These are phyloP conservation scores for Eucalyptus sp. DNA, from an alignment of 345 rosid species.

Conservation along the genomic window DNA sequence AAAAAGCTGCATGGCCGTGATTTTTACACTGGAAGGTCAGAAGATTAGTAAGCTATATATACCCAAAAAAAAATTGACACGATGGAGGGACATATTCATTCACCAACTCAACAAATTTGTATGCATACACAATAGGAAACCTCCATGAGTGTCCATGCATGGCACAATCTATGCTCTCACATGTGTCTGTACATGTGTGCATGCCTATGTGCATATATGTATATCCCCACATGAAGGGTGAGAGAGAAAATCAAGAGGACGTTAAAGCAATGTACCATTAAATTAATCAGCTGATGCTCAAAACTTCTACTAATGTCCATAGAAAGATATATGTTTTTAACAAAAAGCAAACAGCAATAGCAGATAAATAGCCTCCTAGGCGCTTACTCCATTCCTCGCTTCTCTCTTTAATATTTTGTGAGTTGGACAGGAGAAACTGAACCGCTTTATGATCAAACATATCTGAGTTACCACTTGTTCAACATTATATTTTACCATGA, in stretches of 20 bases:
- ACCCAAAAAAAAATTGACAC: not conserved
- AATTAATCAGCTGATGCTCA: not conserved
- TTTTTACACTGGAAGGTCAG: conserved; percentile 45
- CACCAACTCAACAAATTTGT: not conserved
- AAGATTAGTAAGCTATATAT: not conserved
- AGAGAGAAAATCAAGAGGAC: not conserved
- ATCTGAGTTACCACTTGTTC: not conserved
- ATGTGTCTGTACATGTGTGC: not conserved
- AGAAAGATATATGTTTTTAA: not conserved
- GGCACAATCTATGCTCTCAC: not conserved
- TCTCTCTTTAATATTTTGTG: not conserved
- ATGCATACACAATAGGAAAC: not conserved
- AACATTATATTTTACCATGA: not conserved
- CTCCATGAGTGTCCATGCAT: not conserved
- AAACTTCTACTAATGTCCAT: not conserved
- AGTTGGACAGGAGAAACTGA: not conserved
- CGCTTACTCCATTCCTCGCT: not conserved
- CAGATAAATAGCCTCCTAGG: not conserved
- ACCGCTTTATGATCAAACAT: not conserved
- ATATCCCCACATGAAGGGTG: not conserved
- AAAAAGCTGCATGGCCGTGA: conserved; percentile 68
- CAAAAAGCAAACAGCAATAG: not conserved
- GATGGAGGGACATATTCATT: not conserved
- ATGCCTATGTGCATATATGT: not conserved
- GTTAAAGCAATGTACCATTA: not conserved